Conservation (phyloP, 2,329 filamentous ascomycete species). For the Fusarium sp. region DNA sequence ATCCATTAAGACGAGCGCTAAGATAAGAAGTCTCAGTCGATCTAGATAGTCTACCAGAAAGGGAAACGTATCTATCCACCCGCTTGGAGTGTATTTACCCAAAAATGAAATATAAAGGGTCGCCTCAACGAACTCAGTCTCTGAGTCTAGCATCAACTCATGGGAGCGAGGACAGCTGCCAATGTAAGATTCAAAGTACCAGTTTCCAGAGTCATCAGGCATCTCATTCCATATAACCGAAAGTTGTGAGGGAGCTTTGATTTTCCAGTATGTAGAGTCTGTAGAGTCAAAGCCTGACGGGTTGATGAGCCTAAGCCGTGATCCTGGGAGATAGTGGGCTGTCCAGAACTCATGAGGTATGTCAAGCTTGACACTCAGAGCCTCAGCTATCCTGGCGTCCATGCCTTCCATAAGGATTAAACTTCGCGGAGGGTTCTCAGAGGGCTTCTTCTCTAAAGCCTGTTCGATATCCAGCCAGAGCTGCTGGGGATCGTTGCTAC, state of each 20-base stretch:
- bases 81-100: background rate
- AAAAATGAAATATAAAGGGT: background rate
- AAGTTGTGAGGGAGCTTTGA: background rate
- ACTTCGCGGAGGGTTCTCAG: background rate
- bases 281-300: background rate
- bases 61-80: background rate
- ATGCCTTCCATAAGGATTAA: background rate
- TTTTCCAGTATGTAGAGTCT: background rate
- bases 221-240: background rate
- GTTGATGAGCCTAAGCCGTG: background rate
- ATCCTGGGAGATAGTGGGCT: background rate
- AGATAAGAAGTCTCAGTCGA: accelerated
- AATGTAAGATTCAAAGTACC: background rate
- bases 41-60: accelerated
- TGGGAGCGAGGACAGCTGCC: background rate
- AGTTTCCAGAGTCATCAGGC: background rate
- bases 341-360: background rate
- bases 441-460: background rate
- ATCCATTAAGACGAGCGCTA: background rate
- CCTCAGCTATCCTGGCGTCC: background rate
- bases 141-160: background rate
- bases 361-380: background rate
- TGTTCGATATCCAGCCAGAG: background rate
- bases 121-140: accelerated
- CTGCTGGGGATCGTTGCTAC: background rate